Conservation (phyloP, 2,329 filamentous ascomycete species). For the Botrytis cinerea region DNA sequence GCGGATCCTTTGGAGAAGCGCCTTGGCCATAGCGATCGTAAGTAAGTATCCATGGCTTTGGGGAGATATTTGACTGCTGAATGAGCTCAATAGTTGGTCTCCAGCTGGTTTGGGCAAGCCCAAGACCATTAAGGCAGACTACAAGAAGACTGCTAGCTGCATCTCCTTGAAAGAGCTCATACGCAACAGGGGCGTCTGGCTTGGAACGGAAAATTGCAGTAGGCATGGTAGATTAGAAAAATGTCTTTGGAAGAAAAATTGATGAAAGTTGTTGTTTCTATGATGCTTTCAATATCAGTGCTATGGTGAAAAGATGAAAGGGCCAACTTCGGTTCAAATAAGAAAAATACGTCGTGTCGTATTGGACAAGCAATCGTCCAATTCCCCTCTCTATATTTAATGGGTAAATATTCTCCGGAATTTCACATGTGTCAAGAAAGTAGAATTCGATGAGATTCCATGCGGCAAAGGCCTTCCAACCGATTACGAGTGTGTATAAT, state of each 20-base stretch:
- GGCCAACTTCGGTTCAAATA: not conserved
- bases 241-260: not conserved
- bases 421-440: no score
- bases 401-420: no score
- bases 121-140: not conserved
- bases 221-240: not conserved
- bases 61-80: not conserved
- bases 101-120: not conserved
- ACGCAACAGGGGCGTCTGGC: not conserved
- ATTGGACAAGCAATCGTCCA: not conserved
- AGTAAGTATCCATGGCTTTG: not conserved
- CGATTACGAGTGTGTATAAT: no score
- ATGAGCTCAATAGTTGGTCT: not conserved
- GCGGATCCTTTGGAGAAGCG: not conserved
- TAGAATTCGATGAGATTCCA: no score
- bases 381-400: no score
- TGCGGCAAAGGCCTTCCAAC: no score
- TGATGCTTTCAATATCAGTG: not conserved
- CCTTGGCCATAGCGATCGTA: not conserved
- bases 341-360: not conserved
- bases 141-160: not conserved
- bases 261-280: not conserved
- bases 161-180: not conserved
- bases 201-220: not conserved
- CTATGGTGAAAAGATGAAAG: not conserved